Evolutionary conservation across 441 rosid species (phyloP).

Genomic region (Syzygium malaccense): DNA sequence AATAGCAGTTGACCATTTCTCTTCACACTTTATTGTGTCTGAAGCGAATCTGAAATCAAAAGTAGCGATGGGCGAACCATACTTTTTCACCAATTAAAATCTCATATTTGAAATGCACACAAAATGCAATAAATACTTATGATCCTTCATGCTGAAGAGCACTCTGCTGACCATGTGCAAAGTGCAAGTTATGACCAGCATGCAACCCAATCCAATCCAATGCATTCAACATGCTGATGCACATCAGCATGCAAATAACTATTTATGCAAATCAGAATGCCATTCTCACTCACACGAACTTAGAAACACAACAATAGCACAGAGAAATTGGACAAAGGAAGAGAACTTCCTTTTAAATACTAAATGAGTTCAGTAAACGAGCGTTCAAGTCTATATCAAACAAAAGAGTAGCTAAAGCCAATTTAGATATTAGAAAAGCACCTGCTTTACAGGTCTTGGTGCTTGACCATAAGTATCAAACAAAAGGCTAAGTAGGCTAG

Average conservation of each 20-base stretch:
- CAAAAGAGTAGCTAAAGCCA: not conserved
- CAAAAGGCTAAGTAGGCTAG: constrained; percentile 74
- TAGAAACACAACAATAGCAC: not conserved
- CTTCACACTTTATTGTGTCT: not conserved
- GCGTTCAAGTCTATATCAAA: not conserved
- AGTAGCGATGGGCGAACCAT: not conserved
- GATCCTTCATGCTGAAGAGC: not conserved
- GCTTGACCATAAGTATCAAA: constrained; percentile 79
- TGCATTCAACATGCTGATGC: not conserved
- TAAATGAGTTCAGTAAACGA: not conserved
- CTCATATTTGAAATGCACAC: not conserved
- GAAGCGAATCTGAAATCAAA: not conserved
- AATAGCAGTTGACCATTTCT: not conserved
- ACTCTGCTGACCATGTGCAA: not conserved
- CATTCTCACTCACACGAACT: not conserved
- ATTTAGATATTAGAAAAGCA: constrained; percentile 9
- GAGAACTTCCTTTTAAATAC: not conserved
- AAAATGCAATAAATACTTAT: not conserved
- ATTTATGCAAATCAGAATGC: not conserved
- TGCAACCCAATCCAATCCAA: not conserved
- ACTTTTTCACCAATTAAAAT: not conserved
- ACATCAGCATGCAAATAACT: not conserved
- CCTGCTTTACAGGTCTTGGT: constrained; percentile 90
- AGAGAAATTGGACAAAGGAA: not conserved
- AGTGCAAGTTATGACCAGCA: not conserved